Evolutionary conservation across 169 alveolate species (phyloP).

Genomic region (Plasmodium vinckei): DNA sequence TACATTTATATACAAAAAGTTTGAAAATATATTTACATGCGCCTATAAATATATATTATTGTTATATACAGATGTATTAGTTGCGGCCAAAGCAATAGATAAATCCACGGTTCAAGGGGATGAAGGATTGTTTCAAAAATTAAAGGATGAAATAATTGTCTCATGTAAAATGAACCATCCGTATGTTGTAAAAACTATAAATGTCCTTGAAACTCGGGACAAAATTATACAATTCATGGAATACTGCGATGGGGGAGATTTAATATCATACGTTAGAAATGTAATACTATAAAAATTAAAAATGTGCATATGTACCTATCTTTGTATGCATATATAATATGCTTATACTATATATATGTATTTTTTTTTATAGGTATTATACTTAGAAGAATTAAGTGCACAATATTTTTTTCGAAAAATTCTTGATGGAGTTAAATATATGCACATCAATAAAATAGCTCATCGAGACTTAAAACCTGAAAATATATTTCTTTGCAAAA

Average conservation of each 20-base stretch:
- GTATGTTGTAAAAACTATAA: slow-evolving; percentile 84
- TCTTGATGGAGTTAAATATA: slow-evolving; percentile 84
- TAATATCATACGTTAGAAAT: slow-evolving; percentile 90
- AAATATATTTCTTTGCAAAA: slow-evolving; percentile 90
- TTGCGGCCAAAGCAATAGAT: slow-evolving; percentile 83
- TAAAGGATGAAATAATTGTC: slow-evolving; percentile 85
- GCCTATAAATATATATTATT: neutral
- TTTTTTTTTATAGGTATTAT: slow-evolving; percentile 28
- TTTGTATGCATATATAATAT: neutral
- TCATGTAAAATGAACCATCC: slow-evolving; percentile 85
- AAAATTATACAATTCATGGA: slow-evolving; percentile 89
- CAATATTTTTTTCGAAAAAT: slow-evolving; percentile 85
- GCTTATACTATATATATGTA: slow-evolving; percentile 2
- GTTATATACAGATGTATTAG: slow-evolving; percentile 13
- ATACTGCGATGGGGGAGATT: slow-evolving; percentile 93
- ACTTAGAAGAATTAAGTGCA: slow-evolving; percentile 83
- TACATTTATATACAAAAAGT: too few species aligned
- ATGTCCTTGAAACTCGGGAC: slow-evolving; percentile 84
- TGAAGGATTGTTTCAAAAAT: slow-evolving; percentile 70
- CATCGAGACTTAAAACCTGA: slow-evolving; percentile 96
- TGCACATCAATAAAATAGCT: slow-evolving; percentile 86
- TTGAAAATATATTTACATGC: neutral
- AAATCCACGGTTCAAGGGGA: slow-evolving; percentile 82
- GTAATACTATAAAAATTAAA: slow-evolving; percentile 58
- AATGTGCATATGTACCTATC: neutral